Percentiles rank a stretch among this genome's conserved stretches.
Conservation (phyloP, 345 rosid genomes). For the Balakata baccata region DNA sequence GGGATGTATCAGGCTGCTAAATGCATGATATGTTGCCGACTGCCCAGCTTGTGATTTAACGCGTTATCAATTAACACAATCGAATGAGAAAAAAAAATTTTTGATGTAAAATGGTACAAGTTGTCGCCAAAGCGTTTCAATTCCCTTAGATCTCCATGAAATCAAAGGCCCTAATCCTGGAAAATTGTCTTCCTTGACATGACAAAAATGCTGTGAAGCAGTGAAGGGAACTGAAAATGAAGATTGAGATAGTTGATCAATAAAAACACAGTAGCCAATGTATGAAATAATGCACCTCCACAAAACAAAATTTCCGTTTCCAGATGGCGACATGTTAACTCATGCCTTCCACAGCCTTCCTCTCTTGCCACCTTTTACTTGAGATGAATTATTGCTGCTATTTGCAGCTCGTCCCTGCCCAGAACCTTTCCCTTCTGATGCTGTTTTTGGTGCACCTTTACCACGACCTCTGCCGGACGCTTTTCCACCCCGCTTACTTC, state of each 20-base stretch:
- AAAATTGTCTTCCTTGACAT: background rate
- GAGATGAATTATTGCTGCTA: conserved; percentile 36
- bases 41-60: too few relatives aligned
- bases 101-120: conserved; percentile 5
- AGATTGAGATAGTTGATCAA: background rate
- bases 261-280: conserved; percentile 9
- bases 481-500: conserved; percentile 48
- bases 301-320: conserved; percentile 20
- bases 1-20: too few relatives aligned
- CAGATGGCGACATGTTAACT: background rate
- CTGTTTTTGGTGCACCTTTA: conserved; percentile 20
- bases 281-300: conserved; percentile 21
- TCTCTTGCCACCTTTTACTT: conserved; percentile 53
- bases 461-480: conserved; percentile 43
- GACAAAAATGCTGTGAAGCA: background rate
- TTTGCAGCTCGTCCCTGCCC: conserved; percentile 8
- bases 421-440: too few relatives aligned
- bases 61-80: too few relatives aligned
- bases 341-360: conserved; percentile 75
- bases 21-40: too few relatives aligned
- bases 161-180: background rate
- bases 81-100: too few relatives aligned
- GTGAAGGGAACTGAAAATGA: too few relatives aligned
- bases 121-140: background rate
- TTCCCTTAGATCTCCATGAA: background rate